These are phyloP conservation scores for Candida neerlandica DNA, from an alignment of 1,139 yeast genomes.

Conservation along the genomic window DNA sequence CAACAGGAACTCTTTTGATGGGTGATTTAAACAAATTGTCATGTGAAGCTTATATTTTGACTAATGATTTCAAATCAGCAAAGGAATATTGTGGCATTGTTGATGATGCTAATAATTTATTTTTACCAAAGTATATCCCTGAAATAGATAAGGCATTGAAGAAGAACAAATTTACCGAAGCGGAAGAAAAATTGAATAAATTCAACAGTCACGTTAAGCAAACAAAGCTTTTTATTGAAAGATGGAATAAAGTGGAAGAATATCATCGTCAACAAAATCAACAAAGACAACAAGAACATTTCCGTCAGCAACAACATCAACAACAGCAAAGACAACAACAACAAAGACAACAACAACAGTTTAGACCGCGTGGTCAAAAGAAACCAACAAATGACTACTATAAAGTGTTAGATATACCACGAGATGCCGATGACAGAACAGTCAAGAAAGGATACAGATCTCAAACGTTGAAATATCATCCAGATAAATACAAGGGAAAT, in stretches of 20 bases:
- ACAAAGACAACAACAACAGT: slow-evolving; percentile 48
- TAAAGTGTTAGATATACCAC: slow-evolving; percentile 68
- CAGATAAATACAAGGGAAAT: slow-evolving; percentile 79
- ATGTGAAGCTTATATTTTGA: slow-evolving; percentile 50
- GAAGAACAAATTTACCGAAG: slow-evolving; percentile 46
- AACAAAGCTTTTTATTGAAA: slow-evolving; percentile 40
- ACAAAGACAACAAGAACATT: slow-evolving; percentile 45
- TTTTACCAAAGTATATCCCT: slow-evolving; percentile 49
- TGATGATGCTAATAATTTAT: slow-evolving; percentile 24
- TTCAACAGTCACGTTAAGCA: slow-evolving; percentile 38
- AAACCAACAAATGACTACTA: slow-evolving; percentile 75
- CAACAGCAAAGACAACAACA: slow-evolving; percentile 44
- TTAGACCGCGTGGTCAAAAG: slow-evolving; percentile 31
- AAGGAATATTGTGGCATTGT: slow-evolving; percentile 35
- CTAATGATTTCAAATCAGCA: slow-evolving; percentile 29
- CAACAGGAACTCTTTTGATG: slow-evolving; percentile 18
- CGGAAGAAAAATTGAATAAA: slow-evolving; percentile 34
- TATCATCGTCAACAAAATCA: slow-evolving; percentile 16
- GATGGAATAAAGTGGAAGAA: slow-evolving; percentile 29
- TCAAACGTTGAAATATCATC: slow-evolving; percentile 81
- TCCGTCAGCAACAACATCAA: slow-evolving; percentile 46
- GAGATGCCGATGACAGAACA: slow-evolving; percentile 69
- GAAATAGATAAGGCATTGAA: slow-evolving; percentile 46
- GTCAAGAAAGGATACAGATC: slow-evolving; percentile 82
- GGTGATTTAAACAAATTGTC: slow-evolving; percentile 41